phyloP scores from a whole-genome alignment of 345 rosid genomes.

The Pistacia integerrima region DNA sequence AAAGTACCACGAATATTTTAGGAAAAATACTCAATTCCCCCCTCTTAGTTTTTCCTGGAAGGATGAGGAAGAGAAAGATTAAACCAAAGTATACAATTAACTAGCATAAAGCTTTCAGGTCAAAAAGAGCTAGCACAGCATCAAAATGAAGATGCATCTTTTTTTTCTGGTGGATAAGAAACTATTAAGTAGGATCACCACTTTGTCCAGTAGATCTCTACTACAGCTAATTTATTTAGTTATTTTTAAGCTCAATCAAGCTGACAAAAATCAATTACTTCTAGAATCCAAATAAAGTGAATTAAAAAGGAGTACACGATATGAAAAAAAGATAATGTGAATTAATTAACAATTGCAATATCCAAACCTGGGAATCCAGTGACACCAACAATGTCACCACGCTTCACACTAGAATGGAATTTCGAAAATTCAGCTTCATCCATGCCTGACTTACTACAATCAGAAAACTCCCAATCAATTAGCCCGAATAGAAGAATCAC shows the following conservation, averaged over 20 bases:
- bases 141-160: background rate
- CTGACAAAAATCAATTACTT: background rate
- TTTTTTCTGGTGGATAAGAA: too few species aligned
- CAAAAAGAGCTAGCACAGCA: background rate
- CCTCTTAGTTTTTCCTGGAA: constrained; percentile 81
- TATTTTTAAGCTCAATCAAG: background rate
- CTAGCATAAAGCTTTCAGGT: background rate
- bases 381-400: constrained; percentile 95
- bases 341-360: constrained; percentile 4
- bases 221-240: background rate
- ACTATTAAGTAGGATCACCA: background rate
- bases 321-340: background rate
- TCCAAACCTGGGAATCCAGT: constrained; percentile 89
- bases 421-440: constrained; percentile 70
- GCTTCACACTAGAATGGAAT: constrained; percentile 72
- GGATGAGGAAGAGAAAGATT: background rate
- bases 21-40: constrained; percentile 97
- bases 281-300: background rate
- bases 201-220: background rate
- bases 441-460: constrained; percentile 74
- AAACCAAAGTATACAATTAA: background rate
- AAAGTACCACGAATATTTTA: constrained; percentile 52
- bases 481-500: background rate
- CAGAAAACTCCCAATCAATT: constrained; percentile 12
- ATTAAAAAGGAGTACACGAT: background rate